These are phyloP conservation scores for Metarhizium guizhouense DNA, from an alignment of 2,329 filamentous ascomycete genomes.

Conservation along the genomic window DNA sequence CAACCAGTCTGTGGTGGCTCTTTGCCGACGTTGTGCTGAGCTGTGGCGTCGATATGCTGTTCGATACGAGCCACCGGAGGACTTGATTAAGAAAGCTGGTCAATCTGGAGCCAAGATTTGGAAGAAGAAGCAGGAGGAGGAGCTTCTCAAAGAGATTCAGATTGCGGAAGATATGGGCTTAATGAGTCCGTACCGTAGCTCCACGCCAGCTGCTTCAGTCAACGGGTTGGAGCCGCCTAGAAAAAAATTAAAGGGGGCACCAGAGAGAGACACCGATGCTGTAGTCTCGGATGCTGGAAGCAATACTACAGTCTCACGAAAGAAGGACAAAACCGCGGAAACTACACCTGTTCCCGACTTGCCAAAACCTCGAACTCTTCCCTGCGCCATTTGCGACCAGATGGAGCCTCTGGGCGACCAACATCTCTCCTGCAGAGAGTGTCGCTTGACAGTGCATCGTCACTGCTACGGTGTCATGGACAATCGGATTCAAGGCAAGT, in stretches of 20 bases:
- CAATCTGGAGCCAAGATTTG: constrained; percentile 71
- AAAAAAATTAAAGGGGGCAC: constrained; percentile 53
- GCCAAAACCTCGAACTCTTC: constrained; percentile 68
- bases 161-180: constrained; percentile 51
- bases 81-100: constrained; percentile 79
- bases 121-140: constrained; percentile 87
- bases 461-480: constrained; percentile 82
- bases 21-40: constrained; percentile 84
- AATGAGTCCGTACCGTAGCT: constrained; percentile 34
- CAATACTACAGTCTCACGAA: constrained; percentile 35
- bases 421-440: constrained; percentile 74
- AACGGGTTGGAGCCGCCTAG: constrained; percentile 44
- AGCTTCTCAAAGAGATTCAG: constrained; percentile 66
- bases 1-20: constrained; percentile 63
- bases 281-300: constrained; percentile 35
- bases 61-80: constrained; percentile 89
- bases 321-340: constrained; percentile 48
- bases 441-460: constrained; percentile 83
- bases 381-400: constrained; percentile 77
- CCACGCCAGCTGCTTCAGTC: constrained; percentile 22
- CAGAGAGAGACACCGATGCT: constrained; percentile 42
- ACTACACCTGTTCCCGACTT: constrained; percentile 62
- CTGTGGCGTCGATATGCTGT: constrained; percentile 95
- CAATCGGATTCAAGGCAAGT: constrained; percentile 64
- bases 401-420: constrained; percentile 64